Evolutionary conservation across 1,284 basidiomycete genomes (phyloP), one percentile per base, ranked within the genome.

Genomic region (Mycena sp.): DNA sequence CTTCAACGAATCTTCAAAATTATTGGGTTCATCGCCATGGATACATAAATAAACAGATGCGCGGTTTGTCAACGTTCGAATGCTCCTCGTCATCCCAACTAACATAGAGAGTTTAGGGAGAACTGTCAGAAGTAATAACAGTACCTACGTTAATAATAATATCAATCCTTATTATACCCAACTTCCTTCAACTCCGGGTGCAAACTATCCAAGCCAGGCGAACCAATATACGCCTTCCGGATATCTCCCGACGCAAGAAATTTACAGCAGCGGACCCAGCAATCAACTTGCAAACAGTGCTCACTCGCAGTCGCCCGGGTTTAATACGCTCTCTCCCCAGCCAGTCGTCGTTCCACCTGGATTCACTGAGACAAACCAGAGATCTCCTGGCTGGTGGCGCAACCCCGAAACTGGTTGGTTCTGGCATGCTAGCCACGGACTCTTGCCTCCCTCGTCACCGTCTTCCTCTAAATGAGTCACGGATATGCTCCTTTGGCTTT

Each of bases 331-430:
- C 23, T 32, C 60, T 2, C 32, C 50, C 1, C 57, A 64, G 6
- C 65, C 61, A 19, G 61, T 64, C n/a, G 61, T 67, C 26, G 61
- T 67, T 14, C 65, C 65, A 3, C 16, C 52, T 4, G 65, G 65
- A 10, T 67, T 67, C 54, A 67, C 61, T 6, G 61, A 67, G 28
- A 51, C 45, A 4, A 28, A 61, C 23, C 57, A 50, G 3, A 51
- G 19, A 14, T 23, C 40, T 2, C 61, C 65, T 4, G 65, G 65
- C 14, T 67, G 65, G 65, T 67, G 58, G 53, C 48, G 65, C 2
- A 61, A 67, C 41, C 61, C 65, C 6, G 40, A 43, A 6, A 64
- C 61, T 1, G 65, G 65, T 11, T 67, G 65, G 65, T 64, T 63
- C 32, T 67, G 65, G 65, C 48, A 58, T 44, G 58, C 65, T 17